Conservation (phyloP, 768 basidiomycete species). For the Imleria badia region DNA sequence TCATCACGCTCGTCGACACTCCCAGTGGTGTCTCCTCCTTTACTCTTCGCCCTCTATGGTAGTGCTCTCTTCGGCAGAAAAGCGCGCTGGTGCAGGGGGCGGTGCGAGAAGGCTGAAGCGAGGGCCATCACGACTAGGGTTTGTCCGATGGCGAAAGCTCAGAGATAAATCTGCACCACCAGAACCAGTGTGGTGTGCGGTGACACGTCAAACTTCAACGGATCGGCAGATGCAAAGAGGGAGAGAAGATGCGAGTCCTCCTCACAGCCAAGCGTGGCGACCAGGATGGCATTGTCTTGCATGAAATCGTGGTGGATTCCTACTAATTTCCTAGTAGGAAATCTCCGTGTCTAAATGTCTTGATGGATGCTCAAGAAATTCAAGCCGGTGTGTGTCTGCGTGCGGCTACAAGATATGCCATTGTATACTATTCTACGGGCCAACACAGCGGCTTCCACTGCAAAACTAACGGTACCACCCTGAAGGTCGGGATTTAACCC, state of each 20-base stretch:
- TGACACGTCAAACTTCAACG: constrained; percentile 31
- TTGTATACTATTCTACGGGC: constrained; percentile 2
- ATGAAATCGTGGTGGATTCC: background rate
- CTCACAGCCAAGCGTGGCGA: constrained; percentile 11
- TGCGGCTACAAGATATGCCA: background rate
- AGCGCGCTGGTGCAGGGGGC: constrained; percentile 14
- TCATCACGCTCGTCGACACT: constrained; percentile 12
- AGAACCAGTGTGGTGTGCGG: constrained; percentile 39
- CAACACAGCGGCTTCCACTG: constrained; percentile 20
- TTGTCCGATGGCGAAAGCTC: constrained; percentile 52
- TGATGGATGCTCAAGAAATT: too few relatives aligned
- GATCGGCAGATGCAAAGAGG: constrained; percentile 37
- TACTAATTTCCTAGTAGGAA: too few relatives aligned
- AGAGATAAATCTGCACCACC: constrained; percentile 60
- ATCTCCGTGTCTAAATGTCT: background rate
- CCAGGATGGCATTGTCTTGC: constrained; percentile 28
- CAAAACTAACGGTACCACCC: too few relatives aligned
- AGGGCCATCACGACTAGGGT: constrained; percentile 16
- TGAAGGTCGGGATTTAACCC: constrained; percentile 23
- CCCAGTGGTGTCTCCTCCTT: background rate
- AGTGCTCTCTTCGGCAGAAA: constrained; percentile 23
- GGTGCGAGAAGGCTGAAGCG: constrained; percentile 37
- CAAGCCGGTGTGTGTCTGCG: too few relatives aligned
- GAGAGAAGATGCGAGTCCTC: constrained; percentile 45
- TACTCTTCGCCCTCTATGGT: constrained; percentile 26